These are phyloP conservation scores for Quercus mongolica DNA, from an alignment of 306 rosid genomes.

Conservation along the genomic window DNA sequence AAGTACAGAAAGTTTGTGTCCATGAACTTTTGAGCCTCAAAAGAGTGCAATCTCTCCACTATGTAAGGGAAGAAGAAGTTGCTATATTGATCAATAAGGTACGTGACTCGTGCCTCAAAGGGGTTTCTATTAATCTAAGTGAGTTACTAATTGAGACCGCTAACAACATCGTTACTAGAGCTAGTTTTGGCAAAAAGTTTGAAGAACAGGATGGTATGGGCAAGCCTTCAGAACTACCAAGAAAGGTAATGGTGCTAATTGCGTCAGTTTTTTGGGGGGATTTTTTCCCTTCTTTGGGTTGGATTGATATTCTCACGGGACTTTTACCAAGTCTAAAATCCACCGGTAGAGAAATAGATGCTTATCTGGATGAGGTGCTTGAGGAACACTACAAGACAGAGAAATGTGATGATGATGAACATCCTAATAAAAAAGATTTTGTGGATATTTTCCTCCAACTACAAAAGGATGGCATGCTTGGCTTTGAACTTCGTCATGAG, in stretches of 20 bases:
- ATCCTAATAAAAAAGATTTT: constrained; percentile 17
- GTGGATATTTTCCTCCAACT: constrained; percentile 28
- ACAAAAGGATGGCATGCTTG: constrained; percentile 6
- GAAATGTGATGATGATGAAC: rapidly evolving
- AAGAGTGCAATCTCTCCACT: not conserved
- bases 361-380: not conserved
- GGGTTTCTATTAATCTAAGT: not conserved
- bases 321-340: not conserved
- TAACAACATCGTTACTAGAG: not conserved
- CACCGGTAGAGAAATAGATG: not conserved
- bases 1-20: not conserved
- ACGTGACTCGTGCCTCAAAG: not conserved
- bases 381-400: not conserved
- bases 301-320: constrained; percentile 19
- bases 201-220: not conserved
- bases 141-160: not conserved
- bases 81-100: not conserved
- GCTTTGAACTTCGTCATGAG: constrained; percentile 6
- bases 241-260: not conserved
- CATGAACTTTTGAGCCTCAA: not conserved
- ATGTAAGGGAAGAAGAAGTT: constrained; percentile 10
- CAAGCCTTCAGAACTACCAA: not conserved
- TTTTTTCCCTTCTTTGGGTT: constrained; percentile 1
- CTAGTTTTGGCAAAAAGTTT: constrained; percentile 1
- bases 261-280: no score